Base-by-base conservation (phyloP, 805 yeast species). In the Candida cerambycidarum region DNA sequence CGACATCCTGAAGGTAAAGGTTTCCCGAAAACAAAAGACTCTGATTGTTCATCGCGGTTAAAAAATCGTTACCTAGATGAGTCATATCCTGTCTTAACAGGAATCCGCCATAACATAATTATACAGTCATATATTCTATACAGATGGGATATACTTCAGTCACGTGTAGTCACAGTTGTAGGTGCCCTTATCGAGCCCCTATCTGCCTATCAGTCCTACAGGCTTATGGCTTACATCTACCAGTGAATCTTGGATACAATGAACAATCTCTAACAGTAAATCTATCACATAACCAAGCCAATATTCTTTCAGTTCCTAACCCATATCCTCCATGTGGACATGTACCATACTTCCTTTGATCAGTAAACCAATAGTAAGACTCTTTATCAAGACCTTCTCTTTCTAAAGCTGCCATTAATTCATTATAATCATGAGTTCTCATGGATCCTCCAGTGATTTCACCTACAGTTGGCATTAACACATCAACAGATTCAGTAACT, bases 281-380 rank as follows among this genome's bases (percentile, higher is more conserved):
- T 69, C 99, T 79, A 79, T 90, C 84, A 74, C 97, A 89, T 62
- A 93, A 78, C 99, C 99, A 93, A 30, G 99, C 99, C 55, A 93
- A 77, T 59, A 93, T 88, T 72, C 99, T 85, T 74, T 93, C 99
- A 27, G 97, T 89, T 54, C 99, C 99, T 53, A 93, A 71, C 59
- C 99, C 99, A 72, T 93, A 93, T 54, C 99, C 99, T 67, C 99
- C 99, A 63, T 93, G 99, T 31, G 97, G 97, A 70, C 88, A 86
- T 10, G 97, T 85, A 66, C 99, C 99, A 71, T 93, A 93, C 70
- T 85, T 84, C 71, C 99, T 83, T 72, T 85, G 92, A 63, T 93
- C 99, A 45, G 80, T 80, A 71, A 87, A 95, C 97, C 97, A 93
- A 77, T 92, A 90, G 79, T 93, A 93, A 25, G 92, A 75, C 16